A percentile compares a stretch with the other conserved stretches of the same genome.
These are phyloP conservation scores for Penicillium sp. DNA, from an alignment of 2,329 filamentous ascomycete species.

Conservation along the genomic window DNA sequence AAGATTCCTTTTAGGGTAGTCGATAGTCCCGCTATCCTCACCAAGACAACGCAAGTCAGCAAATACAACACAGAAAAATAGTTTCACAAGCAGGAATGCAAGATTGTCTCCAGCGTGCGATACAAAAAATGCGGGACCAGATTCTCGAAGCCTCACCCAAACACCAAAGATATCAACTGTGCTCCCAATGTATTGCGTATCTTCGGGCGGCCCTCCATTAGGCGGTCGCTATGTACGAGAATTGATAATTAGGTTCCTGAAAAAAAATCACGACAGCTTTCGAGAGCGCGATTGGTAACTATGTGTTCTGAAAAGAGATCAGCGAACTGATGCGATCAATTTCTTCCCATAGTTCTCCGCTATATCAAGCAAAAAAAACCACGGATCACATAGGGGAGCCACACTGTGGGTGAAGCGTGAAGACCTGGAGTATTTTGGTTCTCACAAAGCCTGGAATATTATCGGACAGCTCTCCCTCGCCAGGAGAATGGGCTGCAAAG, in stretches of 20 bases:
- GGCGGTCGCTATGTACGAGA: slow-evolving; percentile 25
- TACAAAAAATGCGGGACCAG: too few species aligned
- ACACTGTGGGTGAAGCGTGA: slow-evolving; percentile 24
- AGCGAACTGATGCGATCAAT: slow-evolving; percentile 13
- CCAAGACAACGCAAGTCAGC: too few species aligned
- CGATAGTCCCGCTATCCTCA: too few species aligned
- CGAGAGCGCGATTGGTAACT: slow-evolving; percentile 19
- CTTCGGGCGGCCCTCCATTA: slow-evolving; percentile 5
- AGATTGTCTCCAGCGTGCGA: too few species aligned
- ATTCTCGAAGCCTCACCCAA: too few species aligned
- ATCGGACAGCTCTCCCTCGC: slow-evolving; percentile 20
- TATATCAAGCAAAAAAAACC: slow-evolving; percentile 15
- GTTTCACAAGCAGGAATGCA: too few species aligned
- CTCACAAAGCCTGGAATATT: slow-evolving; percentile 20
- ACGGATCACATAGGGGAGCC: slow-evolving; percentile 14
- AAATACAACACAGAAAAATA: too few species aligned
- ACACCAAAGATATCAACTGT: too few species aligned
- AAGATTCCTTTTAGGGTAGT: too few species aligned
- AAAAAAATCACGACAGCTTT: slow-evolving; percentile 21
- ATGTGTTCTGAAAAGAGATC: slow-evolving; percentile 23
- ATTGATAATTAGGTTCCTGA: slow-evolving; percentile 23
- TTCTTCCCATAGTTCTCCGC: slow-evolving; percentile 9
- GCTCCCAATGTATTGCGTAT: too few species aligned
- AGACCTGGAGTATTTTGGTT: slow-evolving; percentile 20
- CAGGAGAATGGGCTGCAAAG: slow-evolving; percentile 16